phyloP scores from a whole-genome alignment of 306 rosid species.

The Citrullus colocynthis region DNA sequence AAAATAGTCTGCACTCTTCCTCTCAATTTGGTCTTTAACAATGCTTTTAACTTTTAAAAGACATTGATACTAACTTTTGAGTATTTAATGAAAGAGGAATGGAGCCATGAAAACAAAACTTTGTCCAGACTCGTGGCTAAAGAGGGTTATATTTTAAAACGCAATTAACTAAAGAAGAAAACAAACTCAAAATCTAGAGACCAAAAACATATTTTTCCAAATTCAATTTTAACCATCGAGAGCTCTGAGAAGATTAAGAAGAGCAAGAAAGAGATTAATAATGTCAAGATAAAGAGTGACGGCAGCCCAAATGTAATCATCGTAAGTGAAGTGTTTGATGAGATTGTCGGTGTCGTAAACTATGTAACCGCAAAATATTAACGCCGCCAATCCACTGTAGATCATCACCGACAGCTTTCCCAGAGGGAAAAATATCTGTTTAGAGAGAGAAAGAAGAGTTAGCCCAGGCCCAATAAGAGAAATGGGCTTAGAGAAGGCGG shows the following conservation, averaged over 20 bases:
- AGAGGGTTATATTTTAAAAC: too few relatives aligned
- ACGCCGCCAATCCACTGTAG: constrained; percentile 3
- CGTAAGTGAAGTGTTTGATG: constrained; percentile 21
- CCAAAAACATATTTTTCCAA: too few relatives aligned
- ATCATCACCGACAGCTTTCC: constrained; percentile 16
- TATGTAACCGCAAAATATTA: constrained; percentile 15
- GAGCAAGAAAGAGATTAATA: constrained; percentile 7
- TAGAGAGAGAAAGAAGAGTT: background rate
- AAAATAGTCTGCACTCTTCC: too few relatives aligned
- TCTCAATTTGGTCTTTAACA: too few relatives aligned
- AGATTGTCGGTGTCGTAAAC: constrained; percentile 20
- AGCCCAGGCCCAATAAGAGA: background rate
- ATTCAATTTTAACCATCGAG: background rate
- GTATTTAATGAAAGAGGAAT: too few relatives aligned
- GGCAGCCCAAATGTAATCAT: constrained; percentile 22
- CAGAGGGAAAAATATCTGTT: constrained; percentile 13
- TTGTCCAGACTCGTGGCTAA: too few relatives aligned
- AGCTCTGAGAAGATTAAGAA: constrained; percentile 1
- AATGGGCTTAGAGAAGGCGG: background rate
- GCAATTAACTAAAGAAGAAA: too few relatives aligned
- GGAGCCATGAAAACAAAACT: too few relatives aligned
- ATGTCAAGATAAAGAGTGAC: constrained; percentile 15
- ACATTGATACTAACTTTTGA: too few relatives aligned
- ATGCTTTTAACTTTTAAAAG: too few relatives aligned
- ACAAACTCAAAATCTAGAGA: too few relatives aligned